These are phyloP conservation scores for Mucor lusitanicus DNA, from an alignment of 371 early-diverging fungal species.

Conservation along the genomic window DNA sequence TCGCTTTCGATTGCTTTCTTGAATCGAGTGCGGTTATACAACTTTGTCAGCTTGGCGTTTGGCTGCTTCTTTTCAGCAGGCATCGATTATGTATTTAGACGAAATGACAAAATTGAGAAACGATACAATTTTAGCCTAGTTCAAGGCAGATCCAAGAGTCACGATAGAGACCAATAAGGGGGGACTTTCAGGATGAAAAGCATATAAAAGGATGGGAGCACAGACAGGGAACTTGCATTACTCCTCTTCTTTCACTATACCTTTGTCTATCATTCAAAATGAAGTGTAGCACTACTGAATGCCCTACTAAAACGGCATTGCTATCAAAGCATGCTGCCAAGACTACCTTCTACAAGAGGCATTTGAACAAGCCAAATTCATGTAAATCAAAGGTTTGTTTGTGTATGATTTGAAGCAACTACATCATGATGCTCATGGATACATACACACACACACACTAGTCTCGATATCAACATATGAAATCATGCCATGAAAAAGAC, in stretches of 20 bases:
- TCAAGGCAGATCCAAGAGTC: neutral
- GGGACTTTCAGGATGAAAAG: neutral
- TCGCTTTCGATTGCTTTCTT: neutral
- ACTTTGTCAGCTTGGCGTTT: neutral
- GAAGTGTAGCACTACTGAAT: neutral
- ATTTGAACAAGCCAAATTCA: neutral
- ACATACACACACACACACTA: neutral
- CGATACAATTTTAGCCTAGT: neutral
- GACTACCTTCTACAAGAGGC: neutral
- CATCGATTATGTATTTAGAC: neutral
- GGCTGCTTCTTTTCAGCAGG: neutral
- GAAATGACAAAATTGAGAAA: neutral
- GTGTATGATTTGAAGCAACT: neutral
- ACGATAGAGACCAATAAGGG: neutral
- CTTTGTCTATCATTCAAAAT: neutral
- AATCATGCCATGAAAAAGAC: neutral
- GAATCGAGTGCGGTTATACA: neutral
- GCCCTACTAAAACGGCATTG: neutral
- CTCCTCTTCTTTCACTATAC: neutral
- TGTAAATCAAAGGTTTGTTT: neutral
- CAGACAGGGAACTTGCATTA: neutral
- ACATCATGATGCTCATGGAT: neutral
- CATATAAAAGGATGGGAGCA: neutral
- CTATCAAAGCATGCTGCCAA: neutral
- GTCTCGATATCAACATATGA: conserved; percentile 3